Percentiles rank a stretch among this genome's conserved stretches.
Conservation (phyloP, 2,329 filamentous ascomycete genomes). For the Coniella lustricola region DNA sequence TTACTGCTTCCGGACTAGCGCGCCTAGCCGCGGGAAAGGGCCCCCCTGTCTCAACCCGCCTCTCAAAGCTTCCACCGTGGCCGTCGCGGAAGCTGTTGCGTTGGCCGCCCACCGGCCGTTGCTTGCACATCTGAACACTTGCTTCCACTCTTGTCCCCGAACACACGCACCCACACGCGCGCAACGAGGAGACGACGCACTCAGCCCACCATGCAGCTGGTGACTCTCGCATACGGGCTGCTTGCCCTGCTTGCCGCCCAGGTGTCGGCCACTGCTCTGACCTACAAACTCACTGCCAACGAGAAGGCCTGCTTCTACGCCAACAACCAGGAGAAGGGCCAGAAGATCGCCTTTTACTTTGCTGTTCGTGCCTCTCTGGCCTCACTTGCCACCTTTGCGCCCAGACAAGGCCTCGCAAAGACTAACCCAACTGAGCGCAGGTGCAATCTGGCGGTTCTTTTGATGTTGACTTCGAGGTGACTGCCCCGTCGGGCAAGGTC, state of each 20-base stretch:
- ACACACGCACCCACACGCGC: conserved; percentile 18
- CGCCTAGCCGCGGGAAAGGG: not conserved
- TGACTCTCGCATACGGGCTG: conserved; percentile 56
- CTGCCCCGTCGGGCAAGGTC: conserved; percentile 71
- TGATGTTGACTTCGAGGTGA: conserved; percentile 89
- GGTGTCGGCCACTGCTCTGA: conserved; percentile 81
- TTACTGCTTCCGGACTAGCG: not conserved
- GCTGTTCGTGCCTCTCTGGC: conserved; percentile 57
- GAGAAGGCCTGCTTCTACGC: conserved; percentile 96
- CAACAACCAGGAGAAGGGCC: conserved; percentile 65
- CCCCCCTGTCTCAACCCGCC: not conserved
- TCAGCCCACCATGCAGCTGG: conserved; percentile 54
- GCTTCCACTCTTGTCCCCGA: conserved; percentile 19
- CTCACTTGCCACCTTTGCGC: not conserved
- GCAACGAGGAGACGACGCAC: too few relatives aligned
- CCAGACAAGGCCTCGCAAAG: not conserved
- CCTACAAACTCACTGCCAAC: conserved; percentile 83
- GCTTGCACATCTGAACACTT: not conserved
- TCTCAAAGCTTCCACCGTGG: conserved; percentile 4
- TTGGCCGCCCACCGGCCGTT: not conserved
- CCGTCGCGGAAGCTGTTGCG: not conserved
- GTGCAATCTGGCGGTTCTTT: conserved; percentile 98
- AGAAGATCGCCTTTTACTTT: conserved; percentile 98
- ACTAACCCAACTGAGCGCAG: conserved; percentile 36
- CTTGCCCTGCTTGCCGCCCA: conserved; percentile 64